phyloP scores from a whole-genome alignment of 2,329 filamentous ascomycete genomes.

The Dothistroma pini region DNA sequence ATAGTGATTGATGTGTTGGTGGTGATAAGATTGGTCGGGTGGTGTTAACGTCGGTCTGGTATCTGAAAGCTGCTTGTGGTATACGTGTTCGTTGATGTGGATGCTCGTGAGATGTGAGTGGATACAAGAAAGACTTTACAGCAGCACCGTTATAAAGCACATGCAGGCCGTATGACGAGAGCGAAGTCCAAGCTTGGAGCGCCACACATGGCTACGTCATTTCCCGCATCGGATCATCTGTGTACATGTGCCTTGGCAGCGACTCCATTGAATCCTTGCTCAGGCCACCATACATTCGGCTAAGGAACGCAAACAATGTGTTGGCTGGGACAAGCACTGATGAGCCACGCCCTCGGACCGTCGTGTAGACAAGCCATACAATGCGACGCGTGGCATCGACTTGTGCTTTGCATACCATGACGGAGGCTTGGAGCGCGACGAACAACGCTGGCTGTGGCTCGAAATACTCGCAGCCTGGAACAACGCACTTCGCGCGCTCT shows the following conservation, averaged over 20 bases:
- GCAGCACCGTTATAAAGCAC: slow-evolving; percentile 1
- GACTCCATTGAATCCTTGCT: not conserved
- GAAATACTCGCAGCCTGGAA: not conserved
- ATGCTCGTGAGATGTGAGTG: not conserved
- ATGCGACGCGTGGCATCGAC: not conserved
- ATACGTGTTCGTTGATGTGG: not conserved
- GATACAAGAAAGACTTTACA: not conserved
- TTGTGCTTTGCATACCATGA: not conserved
- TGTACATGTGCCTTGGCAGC: not conserved
- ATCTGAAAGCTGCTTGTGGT: slow-evolving; percentile 7
- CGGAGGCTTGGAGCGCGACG: slow-evolving; percentile 3
- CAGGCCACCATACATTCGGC: not conserved
- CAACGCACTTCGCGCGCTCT: not conserved
- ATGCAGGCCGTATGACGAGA: not conserved
- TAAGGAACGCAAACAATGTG: not conserved
- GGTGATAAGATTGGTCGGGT: slow-evolving; percentile 1
- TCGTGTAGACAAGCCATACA: not conserved
- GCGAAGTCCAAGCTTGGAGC: not conserved
- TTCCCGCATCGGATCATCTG: not conserved
- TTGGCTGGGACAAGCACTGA: not conserved
- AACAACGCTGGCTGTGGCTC: not conserved
- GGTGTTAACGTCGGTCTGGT: slow-evolving; percentile 4
- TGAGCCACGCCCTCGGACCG: not conserved
- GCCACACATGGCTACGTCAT: not conserved
- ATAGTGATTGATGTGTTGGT: slow-evolving; percentile 42